Evolutionary conservation across 177 flowering plant genomes (phyloP), one percentile per base, ranked within the genome.

Genomic region (Vitis hybrid): DNA sequence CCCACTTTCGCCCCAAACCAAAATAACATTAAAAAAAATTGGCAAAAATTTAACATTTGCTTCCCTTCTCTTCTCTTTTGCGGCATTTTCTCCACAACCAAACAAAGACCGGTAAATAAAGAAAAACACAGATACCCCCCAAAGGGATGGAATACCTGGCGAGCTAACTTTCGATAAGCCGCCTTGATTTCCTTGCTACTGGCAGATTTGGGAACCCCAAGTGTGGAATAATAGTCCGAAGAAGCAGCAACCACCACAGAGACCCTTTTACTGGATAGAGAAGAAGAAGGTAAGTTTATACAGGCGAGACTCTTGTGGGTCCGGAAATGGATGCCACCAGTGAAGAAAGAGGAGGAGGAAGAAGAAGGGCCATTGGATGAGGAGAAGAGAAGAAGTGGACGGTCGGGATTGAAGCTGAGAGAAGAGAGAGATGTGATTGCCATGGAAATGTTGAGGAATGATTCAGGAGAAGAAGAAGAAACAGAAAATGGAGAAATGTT

Each of bases 171-270:
- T 39, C 99, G 83, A 67, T 93, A 95, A 57, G 99, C 99, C 2
- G 97, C 88, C 72, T 95, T 95, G 60, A 95, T 95, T 51, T 92
- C 99, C 78, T 91, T 91, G 67, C 60, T 56, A 56, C 49, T 83
- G 7, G 99, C 99, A 5, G 98, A 90, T 77, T 88, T 92, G 51
- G 94, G 71, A 18, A 93, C 88, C 1, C 98, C 99, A n/a, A 95
- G 95, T 70, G 97, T 92, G 4, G 96, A 76, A 66, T 95, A 95
- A 76, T 93, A 93, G 66, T 95, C 98, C 0, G 90, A 88, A 26
- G 95, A 80, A 48, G 92, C 89, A 32, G 61, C 59, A 17, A 84
- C 65, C 39, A 74, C 72, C 6, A 71, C 63, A 48, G 52, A 58
- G 56, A 51, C 60, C 64, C 69, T 79, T 57, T 68, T 73, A 50